Evolutionary conservation across 495 filamentous ascomycete genomes (phyloP).

Genomic region (Podospora pseudopauciseta): DNA sequence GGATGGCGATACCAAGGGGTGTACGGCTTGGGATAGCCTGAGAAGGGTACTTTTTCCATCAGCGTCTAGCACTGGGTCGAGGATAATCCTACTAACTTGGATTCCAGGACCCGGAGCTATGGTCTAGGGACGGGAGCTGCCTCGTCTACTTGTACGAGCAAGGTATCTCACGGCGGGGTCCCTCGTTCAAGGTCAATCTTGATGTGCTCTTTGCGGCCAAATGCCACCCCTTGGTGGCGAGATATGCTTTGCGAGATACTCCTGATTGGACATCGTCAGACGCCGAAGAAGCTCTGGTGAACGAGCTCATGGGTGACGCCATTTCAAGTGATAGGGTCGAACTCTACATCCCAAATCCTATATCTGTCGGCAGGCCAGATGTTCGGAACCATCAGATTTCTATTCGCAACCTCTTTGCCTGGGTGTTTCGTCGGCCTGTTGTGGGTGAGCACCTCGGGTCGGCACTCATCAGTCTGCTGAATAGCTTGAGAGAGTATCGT

Average conservation of each 20-base stretch:
- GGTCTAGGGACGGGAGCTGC: conserved; percentile 60
- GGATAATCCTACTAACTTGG: conserved; percentile 4
- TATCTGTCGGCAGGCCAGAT: conserved; percentile 44
- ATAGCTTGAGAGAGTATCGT: conserved; percentile 56
- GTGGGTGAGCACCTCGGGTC: conserved; percentile 57
- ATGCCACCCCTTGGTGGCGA: conserved; percentile 52
- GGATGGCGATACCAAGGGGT: conserved; percentile 52
- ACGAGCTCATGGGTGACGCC: conserved; percentile 12
- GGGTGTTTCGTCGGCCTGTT: conserved; percentile 55
- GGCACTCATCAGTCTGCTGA: conserved; percentile 53
- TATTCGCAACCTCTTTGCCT: conserved; percentile 68
- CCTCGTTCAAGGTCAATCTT: conserved; percentile 57
- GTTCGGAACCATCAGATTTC: conserved; percentile 56
- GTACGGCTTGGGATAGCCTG: conserved; percentile 51
- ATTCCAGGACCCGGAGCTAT: conserved; percentile 58
- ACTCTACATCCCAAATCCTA: conserved; percentile 61
- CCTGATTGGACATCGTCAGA: conserved; percentile 18
- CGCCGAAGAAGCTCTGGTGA: conserved; percentile 15
- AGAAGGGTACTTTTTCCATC: conserved; percentile 41
- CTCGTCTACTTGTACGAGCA: conserved; percentile 57
- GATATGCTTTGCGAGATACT: conserved; percentile 38
- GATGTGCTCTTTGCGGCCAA: conserved; percentile 45
- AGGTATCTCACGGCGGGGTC: conserved; percentile 57
- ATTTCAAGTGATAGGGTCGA: conserved; percentile 42
- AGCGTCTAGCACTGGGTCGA: background rate